Percentiles rank a stretch among this genome's conserved stretches.
Evolutionary conservation across 148 eudicot genomes (phyloP).

Genomic region (Rhododendron ferrugineum): DNA sequence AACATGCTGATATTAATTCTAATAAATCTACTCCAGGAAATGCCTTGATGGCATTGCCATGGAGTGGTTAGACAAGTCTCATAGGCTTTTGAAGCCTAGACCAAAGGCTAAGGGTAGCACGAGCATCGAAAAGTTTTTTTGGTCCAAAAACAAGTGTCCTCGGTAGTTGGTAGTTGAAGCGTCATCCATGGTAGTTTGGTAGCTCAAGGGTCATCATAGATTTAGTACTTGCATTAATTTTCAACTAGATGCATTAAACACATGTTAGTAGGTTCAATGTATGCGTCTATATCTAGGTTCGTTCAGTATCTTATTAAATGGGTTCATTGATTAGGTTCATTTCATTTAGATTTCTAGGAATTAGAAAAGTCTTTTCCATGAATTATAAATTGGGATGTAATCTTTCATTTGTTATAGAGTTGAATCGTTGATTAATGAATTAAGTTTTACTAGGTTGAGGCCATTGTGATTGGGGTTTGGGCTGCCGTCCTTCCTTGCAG

Average conservation of each 20-base stretch:
- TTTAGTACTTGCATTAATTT: too few relatives aligned
- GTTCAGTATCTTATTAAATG: background rate
- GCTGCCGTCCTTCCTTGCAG: too few relatives aligned
- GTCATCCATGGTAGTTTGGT: background rate
- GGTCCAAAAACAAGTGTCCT: background rate
- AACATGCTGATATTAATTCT: background rate
- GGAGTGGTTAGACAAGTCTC: background rate
- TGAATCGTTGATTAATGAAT: too few relatives aligned
- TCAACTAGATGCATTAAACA: too few relatives aligned
- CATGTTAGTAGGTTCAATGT: background rate
- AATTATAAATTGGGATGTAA: too few relatives aligned
- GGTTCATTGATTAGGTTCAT: too few relatives aligned
- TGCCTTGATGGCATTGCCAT: background rate
- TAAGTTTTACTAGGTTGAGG: too few relatives aligned
- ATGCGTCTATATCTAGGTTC: background rate
- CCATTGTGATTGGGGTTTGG: too few relatives aligned
- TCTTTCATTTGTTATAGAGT: too few relatives aligned
- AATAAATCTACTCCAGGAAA: background rate
- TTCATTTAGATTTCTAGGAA: too few relatives aligned
- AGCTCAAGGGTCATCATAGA: background rate
- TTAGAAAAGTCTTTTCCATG: too few relatives aligned
- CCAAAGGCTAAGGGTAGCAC: background rate
- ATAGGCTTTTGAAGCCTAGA: background rate
- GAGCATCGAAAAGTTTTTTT: background rate
- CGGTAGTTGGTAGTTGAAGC: background rate